Evolutionary conservation across 345 rosid species (phyloP).

Genomic region (Ceriops zippeliana): DNA sequence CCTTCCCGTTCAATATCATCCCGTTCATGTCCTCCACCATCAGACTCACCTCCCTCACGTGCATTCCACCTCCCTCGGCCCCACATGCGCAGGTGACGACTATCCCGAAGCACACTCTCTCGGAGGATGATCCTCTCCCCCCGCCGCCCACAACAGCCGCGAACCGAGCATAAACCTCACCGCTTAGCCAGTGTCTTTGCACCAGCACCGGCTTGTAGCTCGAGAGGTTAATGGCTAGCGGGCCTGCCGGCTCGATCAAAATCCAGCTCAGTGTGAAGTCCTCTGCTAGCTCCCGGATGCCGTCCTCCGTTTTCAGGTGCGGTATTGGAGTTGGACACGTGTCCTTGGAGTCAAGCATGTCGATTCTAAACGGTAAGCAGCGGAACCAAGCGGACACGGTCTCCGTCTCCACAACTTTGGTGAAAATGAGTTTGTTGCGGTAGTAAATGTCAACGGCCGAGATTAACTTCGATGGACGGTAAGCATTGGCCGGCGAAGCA

Average conservation of each 20-base stretch:
- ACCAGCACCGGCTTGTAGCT: conserved; percentile 64
- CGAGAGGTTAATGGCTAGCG: conserved; percentile 60
- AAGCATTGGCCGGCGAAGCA: not conserved
- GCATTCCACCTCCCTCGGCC: conserved; percentile 45
- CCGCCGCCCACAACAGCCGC: conserved; percentile 24
- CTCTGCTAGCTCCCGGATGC: conserved; percentile 33
- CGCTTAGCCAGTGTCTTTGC: conserved; percentile 67
- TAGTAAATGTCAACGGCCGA: conserved; percentile 67
- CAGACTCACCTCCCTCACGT: conserved; percentile 64
- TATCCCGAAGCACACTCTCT: conserved; percentile 44
- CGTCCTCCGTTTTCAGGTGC: conserved; percentile 36
- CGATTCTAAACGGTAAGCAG: conserved; percentile 68
- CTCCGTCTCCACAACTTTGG: conserved; percentile 55
- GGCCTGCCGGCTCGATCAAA: conserved; percentile 48
- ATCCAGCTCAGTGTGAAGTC: conserved; percentile 70
- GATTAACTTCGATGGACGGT: conserved; percentile 35
- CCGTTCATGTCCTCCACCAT: conserved; percentile 76
- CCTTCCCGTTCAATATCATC: conserved; percentile 54
- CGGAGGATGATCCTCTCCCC: conserved; percentile 28
- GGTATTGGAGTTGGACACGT: conserved; percentile 45
- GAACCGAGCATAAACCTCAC: conserved; percentile 61
- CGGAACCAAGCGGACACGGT: conserved; percentile 59
- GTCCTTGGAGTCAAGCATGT: conserved; percentile 62
- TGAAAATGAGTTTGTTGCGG: conserved; percentile 38
- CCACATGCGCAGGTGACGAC: conserved; percentile 52